Percentiles rank a stretch among this genome's conserved stretches.
Evolutionary conservation across 2,329 filamentous ascomycete genomes (phyloP).

Genomic region (Keithomyces neogunnii): DNA sequence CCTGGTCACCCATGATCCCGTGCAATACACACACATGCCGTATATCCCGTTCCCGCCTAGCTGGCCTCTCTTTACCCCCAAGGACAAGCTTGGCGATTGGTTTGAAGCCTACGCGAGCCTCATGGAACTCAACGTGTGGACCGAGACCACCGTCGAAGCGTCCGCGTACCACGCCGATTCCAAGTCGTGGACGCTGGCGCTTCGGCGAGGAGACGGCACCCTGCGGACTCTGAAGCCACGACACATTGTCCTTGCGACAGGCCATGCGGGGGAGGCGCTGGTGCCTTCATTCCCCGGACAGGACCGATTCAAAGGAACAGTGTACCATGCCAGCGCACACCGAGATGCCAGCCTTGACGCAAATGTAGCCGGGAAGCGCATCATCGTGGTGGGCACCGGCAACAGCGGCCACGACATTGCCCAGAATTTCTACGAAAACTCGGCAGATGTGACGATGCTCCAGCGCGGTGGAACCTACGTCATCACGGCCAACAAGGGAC

Average conservation of each 20-base stretch:
- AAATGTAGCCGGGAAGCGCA: constrained; percentile 26
- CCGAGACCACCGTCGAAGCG: neutral
- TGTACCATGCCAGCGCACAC: neutral
- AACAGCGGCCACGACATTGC: constrained; percentile 43
- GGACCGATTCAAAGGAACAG: neutral
- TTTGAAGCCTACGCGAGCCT: neutral
- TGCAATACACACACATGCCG: neutral
- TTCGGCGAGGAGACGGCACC: neutral
- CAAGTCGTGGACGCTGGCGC: neutral
- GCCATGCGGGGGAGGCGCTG: neutral
- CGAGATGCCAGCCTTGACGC: constrained; percentile 7
- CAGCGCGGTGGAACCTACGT: constrained; percentile 44
- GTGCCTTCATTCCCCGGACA: neutral
- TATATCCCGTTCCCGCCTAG: neutral
- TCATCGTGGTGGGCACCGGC: constrained; percentile 38
- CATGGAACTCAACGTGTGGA: neutral
- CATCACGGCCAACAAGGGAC: constrained; percentile 28
- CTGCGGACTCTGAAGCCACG: neutral
- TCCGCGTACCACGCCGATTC: neutral
- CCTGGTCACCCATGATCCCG: no score
- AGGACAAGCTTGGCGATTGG: neutral
- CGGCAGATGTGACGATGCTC: constrained; percentile 42
- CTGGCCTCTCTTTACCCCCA: neutral
- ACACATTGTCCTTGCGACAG: neutral
- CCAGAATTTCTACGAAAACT: constrained; percentile 39